These are phyloP conservation scores for Botrytis deweyae DNA, from an alignment of 2,329 filamentous ascomycete genomes.

Conservation along the genomic window DNA sequence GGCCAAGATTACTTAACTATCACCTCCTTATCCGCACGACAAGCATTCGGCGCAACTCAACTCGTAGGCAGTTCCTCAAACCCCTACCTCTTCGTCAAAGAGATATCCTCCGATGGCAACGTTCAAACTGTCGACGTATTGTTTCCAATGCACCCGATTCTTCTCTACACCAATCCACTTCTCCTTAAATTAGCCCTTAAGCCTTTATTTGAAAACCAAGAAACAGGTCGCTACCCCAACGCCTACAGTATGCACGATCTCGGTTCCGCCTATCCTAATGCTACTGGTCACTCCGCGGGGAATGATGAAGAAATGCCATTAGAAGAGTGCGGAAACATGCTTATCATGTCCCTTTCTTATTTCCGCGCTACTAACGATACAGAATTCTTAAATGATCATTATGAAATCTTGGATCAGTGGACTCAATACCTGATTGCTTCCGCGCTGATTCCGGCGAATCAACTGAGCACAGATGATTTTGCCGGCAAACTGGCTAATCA, in stretches of 20 bases:
- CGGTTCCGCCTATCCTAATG: slow-evolving; percentile 66
- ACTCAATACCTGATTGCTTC: slow-evolving; percentile 73
- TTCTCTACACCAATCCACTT: slow-evolving; percentile 74
- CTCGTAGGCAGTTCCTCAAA: slow-evolving; percentile 48
- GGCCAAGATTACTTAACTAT: slow-evolving; percentile 52
- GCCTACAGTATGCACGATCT: slow-evolving; percentile 73
- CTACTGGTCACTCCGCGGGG: slow-evolving; percentile 69
- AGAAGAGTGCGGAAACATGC: slow-evolving; percentile 78
- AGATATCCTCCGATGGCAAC: slow-evolving; percentile 86
- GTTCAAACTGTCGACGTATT: slow-evolving; percentile 87
- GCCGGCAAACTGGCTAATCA: slow-evolving; percentile 75
- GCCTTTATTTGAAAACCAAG: slow-evolving; percentile 66
- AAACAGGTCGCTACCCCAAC: slow-evolving; percentile 66
- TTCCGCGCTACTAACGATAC: slow-evolving; percentile 55
- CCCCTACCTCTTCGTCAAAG: slow-evolving; percentile 60
- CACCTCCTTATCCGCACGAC: slow-evolving; percentile 51
- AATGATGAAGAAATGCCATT: slow-evolving; percentile 74
- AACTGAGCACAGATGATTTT: slow-evolving; percentile 82
- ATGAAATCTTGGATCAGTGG: slow-evolving; percentile 74
- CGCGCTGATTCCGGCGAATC: slow-evolving; percentile 70
- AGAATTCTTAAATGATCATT: slow-evolving; percentile 62
- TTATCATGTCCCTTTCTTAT: slow-evolving; percentile 76
- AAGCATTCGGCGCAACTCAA: slow-evolving; percentile 46
- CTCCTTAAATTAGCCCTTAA: slow-evolving; percentile 59
- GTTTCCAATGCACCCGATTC: slow-evolving; percentile 78